These are phyloP conservation scores for Calonectria fujianensis DNA, from an alignment of 2,329 filamentous ascomycete genomes.

Conservation along the genomic window DNA sequence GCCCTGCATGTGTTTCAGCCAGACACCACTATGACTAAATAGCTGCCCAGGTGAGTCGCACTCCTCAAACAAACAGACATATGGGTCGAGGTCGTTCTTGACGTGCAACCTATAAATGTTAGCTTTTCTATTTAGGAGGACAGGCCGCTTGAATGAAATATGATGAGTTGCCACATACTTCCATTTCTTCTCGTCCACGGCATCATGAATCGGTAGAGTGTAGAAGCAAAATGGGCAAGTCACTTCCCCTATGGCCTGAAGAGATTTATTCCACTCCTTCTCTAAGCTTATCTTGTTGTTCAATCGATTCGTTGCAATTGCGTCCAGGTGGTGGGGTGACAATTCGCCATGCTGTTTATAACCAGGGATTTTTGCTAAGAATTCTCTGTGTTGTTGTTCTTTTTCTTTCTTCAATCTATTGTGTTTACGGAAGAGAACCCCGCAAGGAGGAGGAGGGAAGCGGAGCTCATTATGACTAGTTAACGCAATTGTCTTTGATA, in stretches of 20 bases:
- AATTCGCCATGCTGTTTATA: neutral
- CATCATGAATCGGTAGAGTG: neutral
- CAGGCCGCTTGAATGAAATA: neutral
- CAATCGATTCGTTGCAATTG: neutral
- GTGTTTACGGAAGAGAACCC: neutral
- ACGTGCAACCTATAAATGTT: neutral
- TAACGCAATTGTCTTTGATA: constrained; percentile 26
- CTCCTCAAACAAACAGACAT: neutral
- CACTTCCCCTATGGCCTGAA: neutral
- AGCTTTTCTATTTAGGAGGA: neutral
- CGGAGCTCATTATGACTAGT: constrained; percentile 24
- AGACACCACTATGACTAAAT: neutral
- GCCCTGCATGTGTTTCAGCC: neutral
- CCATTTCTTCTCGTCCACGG: neutral
- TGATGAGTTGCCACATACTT: neutral
- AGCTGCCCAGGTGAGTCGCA: neutral
- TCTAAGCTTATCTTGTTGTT: neutral
- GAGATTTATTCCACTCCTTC: neutral
- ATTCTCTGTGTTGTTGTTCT: neutral
- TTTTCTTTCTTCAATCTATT: neutral
- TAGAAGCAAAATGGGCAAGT: neutral
- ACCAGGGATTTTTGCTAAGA: neutral
- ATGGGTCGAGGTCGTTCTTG: neutral
- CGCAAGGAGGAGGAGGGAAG: constrained; percentile 37
- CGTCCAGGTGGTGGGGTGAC: neutral